phyloP scores from a whole-genome alignment of 2,329 filamentous ascomycete species.

The Arthrobotrys conoides region DNA sequence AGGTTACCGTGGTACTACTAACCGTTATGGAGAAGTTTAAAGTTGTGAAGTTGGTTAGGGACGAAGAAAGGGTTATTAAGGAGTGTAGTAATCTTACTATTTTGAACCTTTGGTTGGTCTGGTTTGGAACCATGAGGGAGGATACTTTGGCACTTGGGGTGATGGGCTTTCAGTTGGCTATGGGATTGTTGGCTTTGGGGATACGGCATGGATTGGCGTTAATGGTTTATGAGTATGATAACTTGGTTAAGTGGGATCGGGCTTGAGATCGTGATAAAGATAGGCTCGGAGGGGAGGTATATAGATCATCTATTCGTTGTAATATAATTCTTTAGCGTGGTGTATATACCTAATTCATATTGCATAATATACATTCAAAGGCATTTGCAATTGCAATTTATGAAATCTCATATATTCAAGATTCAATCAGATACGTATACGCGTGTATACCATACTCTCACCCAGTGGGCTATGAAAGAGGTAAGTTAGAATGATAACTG shows the following conservation, averaged over 20 bases:
- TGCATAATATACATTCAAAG: background rate
- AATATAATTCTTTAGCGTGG: constrained; percentile 16
- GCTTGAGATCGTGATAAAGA: background rate
- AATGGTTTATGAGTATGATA: constrained; percentile 91
- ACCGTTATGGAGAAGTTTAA: constrained; percentile 78
- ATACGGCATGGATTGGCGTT: constrained; percentile 87
- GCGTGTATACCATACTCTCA: no score
- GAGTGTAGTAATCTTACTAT: constrained; percentile 93
- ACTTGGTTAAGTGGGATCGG: constrained; percentile 68
- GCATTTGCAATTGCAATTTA: no score
- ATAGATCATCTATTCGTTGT: background rate
- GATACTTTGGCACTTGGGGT: constrained; percentile 85
- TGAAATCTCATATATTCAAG: no score
- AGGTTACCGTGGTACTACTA: constrained; percentile 75
- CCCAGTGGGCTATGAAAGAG: no score
- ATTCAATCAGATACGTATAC: no score
- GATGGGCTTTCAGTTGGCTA: constrained; percentile 80
- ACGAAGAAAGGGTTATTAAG: constrained; percentile 77
- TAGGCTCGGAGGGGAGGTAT: background rate
- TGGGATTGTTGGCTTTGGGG: constrained; percentile 86
- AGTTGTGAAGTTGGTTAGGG: constrained; percentile 77
- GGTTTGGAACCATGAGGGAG: constrained; percentile 91
- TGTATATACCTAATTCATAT: constrained; percentile 5
- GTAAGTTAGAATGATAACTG: background rate
- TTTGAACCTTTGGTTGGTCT: constrained; percentile 95